Evolutionary conservation across 2,329 filamentous ascomycete species (phyloP), one percentile per base, ranked within the genome.

Genomic region (Bipolaris sorokiniana): DNA sequence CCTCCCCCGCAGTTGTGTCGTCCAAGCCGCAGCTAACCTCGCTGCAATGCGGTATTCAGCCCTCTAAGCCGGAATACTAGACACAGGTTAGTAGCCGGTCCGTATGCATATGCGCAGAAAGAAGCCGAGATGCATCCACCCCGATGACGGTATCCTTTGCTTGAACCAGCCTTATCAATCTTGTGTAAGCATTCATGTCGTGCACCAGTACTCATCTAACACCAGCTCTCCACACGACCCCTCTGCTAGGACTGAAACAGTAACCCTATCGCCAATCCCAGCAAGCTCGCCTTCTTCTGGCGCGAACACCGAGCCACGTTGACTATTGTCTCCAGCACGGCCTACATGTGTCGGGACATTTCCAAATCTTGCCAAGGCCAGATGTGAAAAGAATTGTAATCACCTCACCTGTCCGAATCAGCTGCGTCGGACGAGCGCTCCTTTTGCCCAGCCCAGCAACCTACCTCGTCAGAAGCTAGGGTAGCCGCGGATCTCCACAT

Each of bases 211-310:
- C 57, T 54, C 55, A 59, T 50, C 31, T 38, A 51, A 41, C 48
- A 54, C 15, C 45, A 54, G 48, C 53, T 54, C 57, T 52, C 61
- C 31, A 31, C 55, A 48, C 51, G 56, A 50, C 63, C 64, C 60
- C 62, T n/a, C 16, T 23, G 38, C 70, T 72, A 71, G 50, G 38
- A 60, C 61, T 10, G 51, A 71, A 56, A 10, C 20, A 61, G 68
- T 37, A 69, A 56, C 50, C 64, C 62, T 59, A 54, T 46, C 31
- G 46, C 41, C 57, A 58, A 54, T 54, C 54, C 58, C 44, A 59
- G 46, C 34, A 23, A 45, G 31, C 61, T 75, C 73, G 73, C 71
- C 66, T 70, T 72, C 73, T 72, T 60, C 75, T 76, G 61, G 69
- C 74, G 73, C 74, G 75, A 76, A 62, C 55, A 41, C 48, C 54